These are phyloP conservation scores for Trichoderma breve DNA, from an alignment of 2,329 filamentous ascomycete genomes.

Conservation along the genomic window DNA sequence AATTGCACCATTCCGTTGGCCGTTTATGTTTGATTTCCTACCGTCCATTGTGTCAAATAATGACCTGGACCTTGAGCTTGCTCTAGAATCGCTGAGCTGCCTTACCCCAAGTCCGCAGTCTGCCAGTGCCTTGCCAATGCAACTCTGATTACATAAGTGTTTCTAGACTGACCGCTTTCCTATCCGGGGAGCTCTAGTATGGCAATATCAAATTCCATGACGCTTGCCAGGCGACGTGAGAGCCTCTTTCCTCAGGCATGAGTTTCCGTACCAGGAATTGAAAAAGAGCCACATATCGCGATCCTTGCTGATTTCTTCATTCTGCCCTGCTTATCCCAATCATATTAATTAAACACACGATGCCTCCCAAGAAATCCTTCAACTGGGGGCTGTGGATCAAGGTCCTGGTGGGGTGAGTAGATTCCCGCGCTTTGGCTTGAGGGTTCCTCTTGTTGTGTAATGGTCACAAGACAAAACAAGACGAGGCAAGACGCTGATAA, in stretches of 20 bases:
- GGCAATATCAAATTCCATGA: constrained; percentile 18
- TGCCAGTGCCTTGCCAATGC: background rate
- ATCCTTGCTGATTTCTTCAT: background rate
- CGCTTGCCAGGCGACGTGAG: background rate
- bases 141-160: background rate
- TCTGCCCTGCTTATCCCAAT: background rate
- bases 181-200: background rate
- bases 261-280: background rate
- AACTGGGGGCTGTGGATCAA: constrained; percentile 64
- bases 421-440: constrained; percentile 29
- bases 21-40: background rate
- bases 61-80: background rate
- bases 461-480: constrained; percentile 11
- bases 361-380: constrained; percentile 45
- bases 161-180: background rate
- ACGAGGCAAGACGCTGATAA: constrained; percentile 6
- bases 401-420: constrained; percentile 63
- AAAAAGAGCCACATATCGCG: background rate
- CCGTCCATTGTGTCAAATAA: background rate
- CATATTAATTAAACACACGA: constrained; percentile 14
- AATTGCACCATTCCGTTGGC: background rate
- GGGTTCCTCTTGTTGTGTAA: background rate
- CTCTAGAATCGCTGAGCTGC: background rate
- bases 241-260: constrained; percentile 6
- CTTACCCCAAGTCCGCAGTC: too few species aligned